Evolutionary conservation across 2,329 filamentous ascomycete genomes (phyloP), one percentile per base, ranked within the genome.

Genomic region (Pseudocercospora fuligena): DNA sequence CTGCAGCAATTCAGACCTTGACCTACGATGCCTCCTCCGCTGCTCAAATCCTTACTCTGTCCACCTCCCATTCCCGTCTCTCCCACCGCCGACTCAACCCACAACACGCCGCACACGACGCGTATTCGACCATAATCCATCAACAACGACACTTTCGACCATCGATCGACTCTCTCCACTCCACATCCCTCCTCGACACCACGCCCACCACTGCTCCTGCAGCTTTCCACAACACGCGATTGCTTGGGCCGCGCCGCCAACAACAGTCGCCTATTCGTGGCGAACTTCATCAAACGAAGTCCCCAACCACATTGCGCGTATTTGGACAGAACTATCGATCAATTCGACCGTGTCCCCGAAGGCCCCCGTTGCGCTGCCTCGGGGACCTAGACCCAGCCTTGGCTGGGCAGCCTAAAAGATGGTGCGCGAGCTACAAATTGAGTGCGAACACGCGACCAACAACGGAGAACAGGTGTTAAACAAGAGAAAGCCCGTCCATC

Each of bases 401-500:
- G 62, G 70, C 70, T 72, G 70, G 70, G 69, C 64, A 57, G 60
- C 43, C 43, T 65, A 61, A 66, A 68, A 60, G 19, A 73, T 73
- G 71, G 71, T 72, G 66, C 70, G 71, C 70, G 66, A 58, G 29
- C 47, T 19, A 12, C 29, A 64, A 46, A 47, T 61, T 43, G 29
- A 11, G 36, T 61, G 36, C 25, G 66, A 53, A 60, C 60, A 63
- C 31, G 36, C 60, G 46, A 64, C 70, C 70, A 72, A 72, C 69
- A 72, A 61, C 31, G 27, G 66, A 61, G 47, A 40, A 61, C 77
- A 98, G 94, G 94, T 99, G 74, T 87, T 97, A 71, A 97, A 92
- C 81, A 98, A 98, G 84, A 89, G 95, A 75, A 98, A 98, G 82
- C 94, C 94, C 65, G 93, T 98, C 77, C 89, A 92, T 81, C 91